Base-by-base conservation (phyloP, 2,329 filamentous ascomycete species). In the Boeremia exigua region DNA sequence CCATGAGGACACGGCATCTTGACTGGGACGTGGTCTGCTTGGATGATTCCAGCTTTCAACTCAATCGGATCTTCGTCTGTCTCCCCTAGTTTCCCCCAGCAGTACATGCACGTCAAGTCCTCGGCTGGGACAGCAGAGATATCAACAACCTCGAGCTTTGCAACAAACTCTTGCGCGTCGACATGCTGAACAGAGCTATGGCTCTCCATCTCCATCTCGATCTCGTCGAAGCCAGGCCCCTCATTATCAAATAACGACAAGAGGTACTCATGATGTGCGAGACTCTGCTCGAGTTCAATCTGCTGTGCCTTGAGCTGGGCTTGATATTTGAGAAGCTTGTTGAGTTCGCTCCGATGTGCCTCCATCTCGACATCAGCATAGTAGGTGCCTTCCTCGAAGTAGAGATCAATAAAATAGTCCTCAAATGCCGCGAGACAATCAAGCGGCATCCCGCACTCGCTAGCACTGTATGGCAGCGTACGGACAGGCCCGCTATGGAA, bases 11-110 rank as follows among this genome's bases (percentile, higher is more conserved):
- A 63, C 5, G 48, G 56, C 33, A 58, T 56, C 19, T 33, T 48
- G 11, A 61, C 51, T 9, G 56, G 54, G 17, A 45, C 46, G 33
- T 63, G 58, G 11, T 57, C 37, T 5, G 46, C 37, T 28, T 36
- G 12, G 19, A 36, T 33, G 15, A 44, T 33, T 17, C 33, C 43
- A 43, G 3, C 19, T 5, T n/a, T 6, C 11, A 43, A n/a, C 15
- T 36, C 38, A 6, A 49, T 12, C 5, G 10, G 27, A 6, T 36
- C 17, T 8, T 10, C 14, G 19, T 36, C 37, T 6, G 37, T 17
- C 15, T 43, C 19, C 2, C 25, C 44, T 6, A 42, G 34, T 12
- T 27, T 14, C 5, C 17, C 15, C 37, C 37, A 42, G 19, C 46
- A 48, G 19, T 42, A 17, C 5, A 40, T 10, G 23, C 36, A 42